Evolutionary conservation across 345 rosid species (phyloP).

Genomic region (Aquilaria yunnanensis): DNA sequence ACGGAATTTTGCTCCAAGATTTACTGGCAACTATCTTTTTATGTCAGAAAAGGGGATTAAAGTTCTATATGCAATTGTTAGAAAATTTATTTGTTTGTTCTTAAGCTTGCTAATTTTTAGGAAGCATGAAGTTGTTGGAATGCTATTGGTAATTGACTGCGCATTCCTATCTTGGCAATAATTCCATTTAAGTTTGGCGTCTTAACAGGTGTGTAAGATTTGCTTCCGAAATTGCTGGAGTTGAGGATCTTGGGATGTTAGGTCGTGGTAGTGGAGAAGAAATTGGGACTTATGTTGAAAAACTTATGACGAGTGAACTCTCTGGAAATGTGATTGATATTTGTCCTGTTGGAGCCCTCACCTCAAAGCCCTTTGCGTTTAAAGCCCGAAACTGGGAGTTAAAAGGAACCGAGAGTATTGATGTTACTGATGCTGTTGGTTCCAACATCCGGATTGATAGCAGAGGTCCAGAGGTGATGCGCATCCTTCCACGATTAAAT

Average conservation of each 20-base stretch:
- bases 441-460: constrained; percentile 96
- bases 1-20: too few species aligned
- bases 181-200: background rate
- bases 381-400: constrained; percentile 99
- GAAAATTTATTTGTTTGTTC: too few species aligned
- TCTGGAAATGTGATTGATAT: constrained; percentile 98
- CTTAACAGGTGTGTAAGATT: constrained; percentile 87
- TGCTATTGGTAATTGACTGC: too few species aligned
- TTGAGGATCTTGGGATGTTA: constrained; percentile 94
- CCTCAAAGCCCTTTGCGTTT: constrained; percentile 97
- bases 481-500: constrained; percentile 80
- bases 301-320: constrained; percentile 98
- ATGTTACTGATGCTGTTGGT: constrained; percentile 95
- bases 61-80: too few species aligned
- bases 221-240: constrained; percentile 98
- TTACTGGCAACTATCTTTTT: too few species aligned
- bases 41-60: too few species aligned
- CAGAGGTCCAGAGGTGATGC: constrained; percentile 99
- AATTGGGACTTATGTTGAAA: constrained; percentile 98
- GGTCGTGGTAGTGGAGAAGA: constrained; percentile 99
- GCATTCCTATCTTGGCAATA: too few species aligned
- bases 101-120: too few species aligned
- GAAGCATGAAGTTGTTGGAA: too few species aligned
- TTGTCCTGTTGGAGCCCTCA: constrained; percentile 98
- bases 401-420: constrained; percentile 95